phyloP scores from a whole-genome alignment of 169 alveolate species.

The Plasmodium knowlesi region DNA sequence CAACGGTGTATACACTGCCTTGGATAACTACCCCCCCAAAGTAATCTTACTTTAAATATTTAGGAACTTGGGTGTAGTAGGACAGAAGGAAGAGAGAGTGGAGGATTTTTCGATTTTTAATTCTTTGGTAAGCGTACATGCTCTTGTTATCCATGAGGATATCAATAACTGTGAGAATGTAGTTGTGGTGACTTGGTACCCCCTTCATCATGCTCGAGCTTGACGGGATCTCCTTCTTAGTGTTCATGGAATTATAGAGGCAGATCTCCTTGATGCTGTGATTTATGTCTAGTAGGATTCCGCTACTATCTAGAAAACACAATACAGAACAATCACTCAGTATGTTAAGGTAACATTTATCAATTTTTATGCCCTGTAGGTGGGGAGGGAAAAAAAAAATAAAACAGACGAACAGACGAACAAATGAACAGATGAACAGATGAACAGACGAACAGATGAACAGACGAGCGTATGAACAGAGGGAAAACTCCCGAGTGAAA shows the following conservation, averaged over 20 bases:
- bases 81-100: constrained; percentile 55
- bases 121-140: constrained; percentile 67
- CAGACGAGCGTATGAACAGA: not conserved
- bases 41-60: constrained; percentile 9
- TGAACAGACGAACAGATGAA: not conserved
- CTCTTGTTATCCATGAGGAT: constrained; percentile 64
- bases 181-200: constrained; percentile 15
- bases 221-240: constrained; percentile 8
- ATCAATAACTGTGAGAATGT: constrained; percentile 43
- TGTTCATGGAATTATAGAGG: constrained; percentile 22
- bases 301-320: constrained; percentile 50
- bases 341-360: constrained; percentile 40
- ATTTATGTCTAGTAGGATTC: constrained; percentile 24
- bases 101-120: constrained; percentile 23
- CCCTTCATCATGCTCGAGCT: constrained; percentile 7
- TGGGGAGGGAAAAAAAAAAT: not conserved
- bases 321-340: constrained; percentile 66
- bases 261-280: constrained; percentile 67
- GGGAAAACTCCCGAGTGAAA: not conserved
- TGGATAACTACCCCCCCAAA: not conserved
- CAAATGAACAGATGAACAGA: not conserved
- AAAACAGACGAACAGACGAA: not conserved
- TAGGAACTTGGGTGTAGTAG: constrained; percentile 51
- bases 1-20: no score
- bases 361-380: constrained; percentile 32